These are phyloP conservation scores for Rhinocladiella similis DNA, from an alignment of 2,329 filamentous ascomycete species.

Conservation along the genomic window DNA sequence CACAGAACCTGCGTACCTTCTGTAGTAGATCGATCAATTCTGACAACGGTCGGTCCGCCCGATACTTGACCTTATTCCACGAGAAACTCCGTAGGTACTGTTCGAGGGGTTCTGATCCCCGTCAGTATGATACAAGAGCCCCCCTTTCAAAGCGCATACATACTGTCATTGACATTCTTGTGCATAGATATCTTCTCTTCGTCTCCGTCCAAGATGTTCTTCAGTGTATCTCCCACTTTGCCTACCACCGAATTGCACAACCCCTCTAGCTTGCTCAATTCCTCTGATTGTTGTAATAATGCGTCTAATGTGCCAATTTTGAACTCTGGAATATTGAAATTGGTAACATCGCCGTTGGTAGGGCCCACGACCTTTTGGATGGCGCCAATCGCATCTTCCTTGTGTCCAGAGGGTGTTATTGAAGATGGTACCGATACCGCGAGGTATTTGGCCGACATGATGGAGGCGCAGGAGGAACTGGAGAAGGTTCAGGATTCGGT, in stretches of 20 bases:
- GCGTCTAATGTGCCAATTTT: slow-evolving; percentile 97
- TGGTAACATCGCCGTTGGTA: slow-evolving; percentile 73
- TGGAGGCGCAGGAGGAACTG: neutral
- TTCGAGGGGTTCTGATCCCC: slow-evolving; percentile 80
- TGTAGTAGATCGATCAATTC: slow-evolving; percentile 86
- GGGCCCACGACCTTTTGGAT: slow-evolving; percentile 70
- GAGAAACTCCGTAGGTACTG: slow-evolving; percentile 85
- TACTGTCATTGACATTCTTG: slow-evolving; percentile 93
- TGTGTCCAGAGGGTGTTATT: slow-evolving; percentile 77
- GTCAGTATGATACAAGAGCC: slow-evolving; percentile 9
- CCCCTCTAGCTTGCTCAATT: slow-evolving; percentile 81
- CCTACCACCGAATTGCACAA: slow-evolving; percentile 78
- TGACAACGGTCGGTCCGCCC: slow-evolving; percentile 82
- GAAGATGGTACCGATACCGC: slow-evolving; percentile 87
- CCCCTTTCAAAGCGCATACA: slow-evolving; percentile 35
- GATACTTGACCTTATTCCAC: slow-evolving; percentile 98
- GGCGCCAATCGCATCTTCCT: slow-evolving; percentile 76
- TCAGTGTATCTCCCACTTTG: slow-evolving; percentile 86
- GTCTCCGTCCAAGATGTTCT: slow-evolving; percentile 78
- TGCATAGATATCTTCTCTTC: slow-evolving; percentile 80
- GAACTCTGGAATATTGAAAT: slow-evolving; percentile 86
- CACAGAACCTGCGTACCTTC: slow-evolving; percentile 59
- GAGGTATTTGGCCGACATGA: slow-evolving; percentile 59
- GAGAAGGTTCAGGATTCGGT: neutral
- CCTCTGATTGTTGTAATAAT: slow-evolving; percentile 93